Base-by-base conservation (phyloP, 768 basidiomycete species). In the Mycena alexandri region DNA sequence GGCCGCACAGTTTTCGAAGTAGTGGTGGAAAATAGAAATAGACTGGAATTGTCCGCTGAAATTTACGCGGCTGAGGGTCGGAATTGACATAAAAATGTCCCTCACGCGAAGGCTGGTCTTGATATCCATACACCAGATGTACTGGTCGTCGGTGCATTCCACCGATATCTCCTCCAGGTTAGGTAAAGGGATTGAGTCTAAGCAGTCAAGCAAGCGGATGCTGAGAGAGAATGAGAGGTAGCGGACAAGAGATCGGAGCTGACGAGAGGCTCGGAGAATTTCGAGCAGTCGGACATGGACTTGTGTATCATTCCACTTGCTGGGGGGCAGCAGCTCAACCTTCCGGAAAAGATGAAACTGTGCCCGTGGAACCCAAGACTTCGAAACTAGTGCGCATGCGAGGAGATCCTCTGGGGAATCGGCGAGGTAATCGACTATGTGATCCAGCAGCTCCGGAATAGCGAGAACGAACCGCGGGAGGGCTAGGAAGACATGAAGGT, bases 381-480 rank as follows among this genome's bases (percentile, higher is more conserved):
- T 44, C 25, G 55, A 57, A 10, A 57, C 55, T 22, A 57, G 9
- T 17, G 55, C 24, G 42, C 42, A 57, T 44, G 55, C 25, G 25
- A 29, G 42, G 17, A 57, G n/a, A 57, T 57, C 55, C 36, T 12
- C 25, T 44, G 22, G 42, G 14, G 42, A 57, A 24, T n/a, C 42
- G 42, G 42, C 41, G 38, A 55, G 53, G 43, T 43, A n/a, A 44
- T 57, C 42, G 10, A 57, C n/a, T 14, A 24, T 44, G 25, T 57
- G 55, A n/a, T 57, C 55, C 55, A 43, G 55, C 17, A 57, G 29
- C 25, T 57, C 55, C 25, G 55, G 55, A 13, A 57, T 57, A 8
- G 41, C 42, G 25, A 57, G 54, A 5, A 38, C 34, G 36, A n/a
- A 36, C 21, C 11, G 52, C 9, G 52, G n/a, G 19, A 53, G n/a